These are phyloP conservation scores for Penicillium herquei DNA, from an alignment of 495 filamentous ascomycete genomes.

Conservation along the genomic window DNA sequence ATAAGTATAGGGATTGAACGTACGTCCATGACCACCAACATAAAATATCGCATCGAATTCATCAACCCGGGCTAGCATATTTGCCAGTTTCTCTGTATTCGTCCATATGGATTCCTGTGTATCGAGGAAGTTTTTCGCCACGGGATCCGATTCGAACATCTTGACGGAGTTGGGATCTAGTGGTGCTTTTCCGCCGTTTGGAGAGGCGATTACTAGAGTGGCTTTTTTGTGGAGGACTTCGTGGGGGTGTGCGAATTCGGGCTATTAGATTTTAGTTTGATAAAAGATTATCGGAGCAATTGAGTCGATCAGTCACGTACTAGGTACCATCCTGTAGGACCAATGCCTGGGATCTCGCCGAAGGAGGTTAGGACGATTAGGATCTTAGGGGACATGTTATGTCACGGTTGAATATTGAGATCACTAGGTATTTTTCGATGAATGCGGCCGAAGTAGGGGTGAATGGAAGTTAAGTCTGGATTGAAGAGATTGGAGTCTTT, in stretches of 20 bases:
- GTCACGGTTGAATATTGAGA: not conserved
- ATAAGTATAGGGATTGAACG: slow-evolving; percentile 8
- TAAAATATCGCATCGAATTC: slow-evolving; percentile 72
- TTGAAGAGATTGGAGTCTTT: not conserved
- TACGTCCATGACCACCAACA: slow-evolving; percentile 76
- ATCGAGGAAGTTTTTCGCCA: slow-evolving; percentile 51
- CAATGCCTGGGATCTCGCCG: slow-evolving; percentile 49
- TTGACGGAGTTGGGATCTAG: slow-evolving; percentile 66
- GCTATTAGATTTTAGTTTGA: slow-evolving; percentile 32
- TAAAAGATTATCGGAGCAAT: too few species aligned
- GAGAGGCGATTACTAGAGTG: slow-evolving; percentile 62
- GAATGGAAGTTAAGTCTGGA: not conserved
- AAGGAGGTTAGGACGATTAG: slow-evolving; percentile 69
- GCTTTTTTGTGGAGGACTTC: slow-evolving; percentile 53
- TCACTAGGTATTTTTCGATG: not conserved
- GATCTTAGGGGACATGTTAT: slow-evolving; percentile 51
- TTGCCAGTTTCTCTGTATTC: slow-evolving; percentile 53
- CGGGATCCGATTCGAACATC: slow-evolving; percentile 53
- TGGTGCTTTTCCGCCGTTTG: slow-evolving; percentile 64
- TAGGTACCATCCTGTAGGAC: slow-evolving; percentile 66
- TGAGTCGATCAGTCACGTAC: slow-evolving; percentile 34
- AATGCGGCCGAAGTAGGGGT: not conserved
- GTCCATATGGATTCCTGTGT: slow-evolving; percentile 58
- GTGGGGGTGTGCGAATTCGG: slow-evolving; percentile 72
- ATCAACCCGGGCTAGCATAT: slow-evolving; percentile 47